Evolutionary conservation across 805 yeast genomes (phyloP), one percentile per base, ranked within the genome.

Genomic region (Pichia kluyveri): DNA sequence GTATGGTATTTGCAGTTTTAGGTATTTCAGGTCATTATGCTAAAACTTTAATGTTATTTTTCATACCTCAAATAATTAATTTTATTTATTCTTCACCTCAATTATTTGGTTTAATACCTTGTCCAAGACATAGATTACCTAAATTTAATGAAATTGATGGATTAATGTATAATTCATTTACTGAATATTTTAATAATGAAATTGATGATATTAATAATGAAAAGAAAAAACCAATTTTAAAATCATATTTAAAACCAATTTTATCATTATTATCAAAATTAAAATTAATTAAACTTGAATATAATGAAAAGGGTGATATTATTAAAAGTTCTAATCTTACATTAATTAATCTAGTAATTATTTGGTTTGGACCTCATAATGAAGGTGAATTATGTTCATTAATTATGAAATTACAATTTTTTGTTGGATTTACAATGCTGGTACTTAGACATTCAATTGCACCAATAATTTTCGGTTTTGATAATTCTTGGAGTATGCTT

Each of bases 1-100:
- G 99, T 4, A 93, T 93, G 99, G 96, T 93, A 1, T 89, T 93
- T 66, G 99, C 98, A 0, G 93, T 90, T 28, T 96, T 87, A 31
- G 98, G 97, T 1, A 93, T 93, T 36, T 73, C 87, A 50, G 98
- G 98, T 1, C 99, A 93, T 69, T 93, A 90, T 65, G 87, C 96
- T 40, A 93, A 93, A 67, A 93, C 99, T 0, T 70, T 91, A 56
- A 70, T 93, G 66, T 66, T 90, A 34, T 83, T 93, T 60, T 84
- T 93, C 62, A 69, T 87, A 40, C 98, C 98, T 3, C 99, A 93
- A 67, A 86, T 93, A 47, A 66, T 88, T 67, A 93, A 93, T 63
- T 93, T 93, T 56, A 55, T 88, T 19, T 93, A 89, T 66, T 87
- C 96, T 0, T 77, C 80, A n/a, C 98, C 99, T 1, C 99, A 93